Base-by-base conservation (phyloP, 2,329 filamentous ascomycete species). In the Trichothecium sympodiale region DNA sequence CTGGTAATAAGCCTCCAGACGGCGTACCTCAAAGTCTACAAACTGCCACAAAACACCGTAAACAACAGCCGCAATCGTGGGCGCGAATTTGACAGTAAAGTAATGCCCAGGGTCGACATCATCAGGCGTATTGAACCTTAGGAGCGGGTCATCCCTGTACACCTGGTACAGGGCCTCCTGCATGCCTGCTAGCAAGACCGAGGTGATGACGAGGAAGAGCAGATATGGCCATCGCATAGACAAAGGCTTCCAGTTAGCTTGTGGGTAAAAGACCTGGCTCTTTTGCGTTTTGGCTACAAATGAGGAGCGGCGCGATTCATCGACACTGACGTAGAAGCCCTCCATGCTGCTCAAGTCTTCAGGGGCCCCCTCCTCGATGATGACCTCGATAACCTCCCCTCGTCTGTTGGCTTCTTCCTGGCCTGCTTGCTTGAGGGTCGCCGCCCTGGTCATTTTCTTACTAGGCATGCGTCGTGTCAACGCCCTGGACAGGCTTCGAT, bases 21-120 rank as follows among this genome's bases (percentile, higher is more conserved):
- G 67, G 48, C 71, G 74, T 3, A 81, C 74, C 44, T 80, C 76
- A 40, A 77, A 75, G 52, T 80, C 76, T 27, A 70, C 73, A 10
- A 77, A 64, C 53, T 80, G 75, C 76, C 76, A 81, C 28, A 80
- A 50, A 12, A 81, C 71, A 32, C 76, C 77, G 47, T 71, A 81
- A 0, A 65, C 57, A 29, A 80, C 77, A 20, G 74, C 69, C 4
- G 75, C 59, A 3, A 80, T 55, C 0, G 74, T 80, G 2, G 77
- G 77, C 8, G 69, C 53, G 47, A 80, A 81, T 51, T 78, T 79
- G 57, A 80, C 63, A 17, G 65, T 62, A 45, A 81, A 77, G 50
- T 79, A 81, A 3, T 65, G 47, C 17, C 57, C 57, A 1, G 67
- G 56, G 1, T 61, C 53, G 14, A 82, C 62, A 4, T 77, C 60